Evolutionary conservation across 805 yeast species (phyloP).

Genomic region (Candida sithepensis): DNA sequence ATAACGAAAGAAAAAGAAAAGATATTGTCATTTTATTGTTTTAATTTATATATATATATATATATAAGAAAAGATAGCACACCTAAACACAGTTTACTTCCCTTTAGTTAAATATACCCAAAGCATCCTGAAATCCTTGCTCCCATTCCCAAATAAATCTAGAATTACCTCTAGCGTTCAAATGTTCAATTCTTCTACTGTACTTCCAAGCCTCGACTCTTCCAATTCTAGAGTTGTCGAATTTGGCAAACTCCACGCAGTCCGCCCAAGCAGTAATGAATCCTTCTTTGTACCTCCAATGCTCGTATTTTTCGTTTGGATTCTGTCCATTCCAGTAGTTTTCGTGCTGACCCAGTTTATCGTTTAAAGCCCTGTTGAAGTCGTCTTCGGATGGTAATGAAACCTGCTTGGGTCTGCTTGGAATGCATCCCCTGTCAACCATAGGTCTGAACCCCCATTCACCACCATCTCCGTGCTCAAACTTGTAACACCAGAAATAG

Average conservation of each 20-base stretch:
- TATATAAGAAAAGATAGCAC: not conserved
- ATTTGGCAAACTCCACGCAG: slow-evolving; percentile 60
- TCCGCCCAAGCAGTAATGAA: slow-evolving; percentile 75
- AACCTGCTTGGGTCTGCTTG: slow-evolving; percentile 25
- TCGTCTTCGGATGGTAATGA: slow-evolving; percentile 38
- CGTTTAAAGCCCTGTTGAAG: slow-evolving; percentile 37
- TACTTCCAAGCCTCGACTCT: slow-evolving; percentile 65
- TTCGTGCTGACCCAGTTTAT: slow-evolving; percentile 44
- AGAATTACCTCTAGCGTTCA: slow-evolving; percentile 50
- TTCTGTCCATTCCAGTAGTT: slow-evolving; percentile 66
- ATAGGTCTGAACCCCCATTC: slow-evolving; percentile 92
- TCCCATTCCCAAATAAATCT: slow-evolving; percentile 82
- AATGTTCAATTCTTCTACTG: slow-evolving; percentile 62
- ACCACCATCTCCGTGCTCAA: slow-evolving; percentile 87
- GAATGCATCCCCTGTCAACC: slow-evolving; percentile 59
- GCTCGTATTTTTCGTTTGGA: slow-evolving; percentile 64
- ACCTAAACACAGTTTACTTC: too few species aligned
- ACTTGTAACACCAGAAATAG: slow-evolving; percentile 90
- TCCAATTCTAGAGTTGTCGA: slow-evolving; percentile 71
- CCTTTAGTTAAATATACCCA: slow-evolving; percentile 38
- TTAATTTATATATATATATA: not conserved
- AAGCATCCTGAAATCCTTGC: slow-evolving; percentile 74
- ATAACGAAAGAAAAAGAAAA: not conserved
- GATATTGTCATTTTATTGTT: not conserved
- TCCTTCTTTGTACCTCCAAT: slow-evolving; percentile 78